Conservation (phyloP, 2,329 filamentous ascomycete genomes). For the Apiospora pterosperma region DNA sequence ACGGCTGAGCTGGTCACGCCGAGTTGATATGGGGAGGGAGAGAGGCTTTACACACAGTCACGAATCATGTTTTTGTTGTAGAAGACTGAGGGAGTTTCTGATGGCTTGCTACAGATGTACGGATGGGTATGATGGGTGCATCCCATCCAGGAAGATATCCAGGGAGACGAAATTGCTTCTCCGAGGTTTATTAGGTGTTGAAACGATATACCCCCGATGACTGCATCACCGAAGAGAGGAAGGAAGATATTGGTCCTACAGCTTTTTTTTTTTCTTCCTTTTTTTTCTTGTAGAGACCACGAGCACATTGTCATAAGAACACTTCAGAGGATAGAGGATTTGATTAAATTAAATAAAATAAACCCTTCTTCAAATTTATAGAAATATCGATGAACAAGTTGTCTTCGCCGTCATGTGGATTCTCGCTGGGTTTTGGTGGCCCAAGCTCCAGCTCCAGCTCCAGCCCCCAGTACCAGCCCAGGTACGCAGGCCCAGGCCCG, state of each 20-base stretch:
- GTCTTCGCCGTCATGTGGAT: neutral
- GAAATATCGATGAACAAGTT: neutral
- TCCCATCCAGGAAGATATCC: neutral
- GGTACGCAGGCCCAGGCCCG: neutral
- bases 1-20: slow-evolving; percentile 51
- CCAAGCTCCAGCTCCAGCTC: neutral
- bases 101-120: neutral
- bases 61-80: neutral
- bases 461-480: neutral
- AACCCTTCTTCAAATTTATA: neutral
- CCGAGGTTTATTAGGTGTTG: neutral
- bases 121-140: neutral
- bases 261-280: neutral
- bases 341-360: neutral
- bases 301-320: neutral
- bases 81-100: neutral
- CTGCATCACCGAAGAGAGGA: slow-evolving; percentile 1
- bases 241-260: neutral
- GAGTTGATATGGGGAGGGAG: neutral
- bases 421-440: neutral
- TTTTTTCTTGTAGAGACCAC: neutral
- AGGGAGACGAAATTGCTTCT: neutral
- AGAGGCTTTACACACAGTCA: neutral
- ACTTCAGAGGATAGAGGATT: neutral
- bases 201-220: slow-evolving; percentile 6